Evolutionary conservation across 306 rosid genomes (phyloP), one percentile per base, ranked within the genome.

Genomic region (Pyrus communis): DNA sequence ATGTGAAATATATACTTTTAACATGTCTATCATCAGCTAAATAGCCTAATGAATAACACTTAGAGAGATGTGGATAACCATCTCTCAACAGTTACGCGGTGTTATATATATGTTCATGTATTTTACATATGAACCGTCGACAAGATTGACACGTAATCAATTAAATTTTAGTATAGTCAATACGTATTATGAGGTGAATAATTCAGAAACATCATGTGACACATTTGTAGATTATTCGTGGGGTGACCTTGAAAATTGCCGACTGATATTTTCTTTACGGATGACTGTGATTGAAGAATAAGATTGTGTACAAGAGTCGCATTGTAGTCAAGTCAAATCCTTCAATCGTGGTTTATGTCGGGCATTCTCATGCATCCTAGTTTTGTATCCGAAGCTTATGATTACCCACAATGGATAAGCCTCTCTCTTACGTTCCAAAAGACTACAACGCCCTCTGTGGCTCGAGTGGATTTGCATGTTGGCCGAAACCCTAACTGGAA

Each of bases 301-400:
- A 49, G 55, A 49, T 61, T 25, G 31, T 58, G 25, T 80, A 71
- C 82, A 77, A 11, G 15, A 25, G 84, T 83, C 84, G 68, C 76
- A 80, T 18, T 22, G 46, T 69, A 81, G 87, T 88, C 86, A 84
- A 83, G 74, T 88, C 86, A 84, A 81, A 68, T 68, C 38, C 15
- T 72, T 25, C 13, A 57, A 74, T 43, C 70, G 80, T 74, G 74
- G 69, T 60, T 46, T 69, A 75, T 35, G 85, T 81, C 82, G 80
- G 87, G 59, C 75, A 15, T 49, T 49, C 86, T 73, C 84, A 69
- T 81, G 79, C 63, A 76, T 55, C 67, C 9, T 65, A 19, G 31
- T 33, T 49, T 63, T 40, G 35, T 21, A 55, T 38, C 35, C 61
- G 11, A 78, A 65, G 67, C 35, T 21, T 38, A 17, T 64, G 33